Conservation (phyloP, 805 yeast genomes). For the Lachancea thermotolerans region DNA sequence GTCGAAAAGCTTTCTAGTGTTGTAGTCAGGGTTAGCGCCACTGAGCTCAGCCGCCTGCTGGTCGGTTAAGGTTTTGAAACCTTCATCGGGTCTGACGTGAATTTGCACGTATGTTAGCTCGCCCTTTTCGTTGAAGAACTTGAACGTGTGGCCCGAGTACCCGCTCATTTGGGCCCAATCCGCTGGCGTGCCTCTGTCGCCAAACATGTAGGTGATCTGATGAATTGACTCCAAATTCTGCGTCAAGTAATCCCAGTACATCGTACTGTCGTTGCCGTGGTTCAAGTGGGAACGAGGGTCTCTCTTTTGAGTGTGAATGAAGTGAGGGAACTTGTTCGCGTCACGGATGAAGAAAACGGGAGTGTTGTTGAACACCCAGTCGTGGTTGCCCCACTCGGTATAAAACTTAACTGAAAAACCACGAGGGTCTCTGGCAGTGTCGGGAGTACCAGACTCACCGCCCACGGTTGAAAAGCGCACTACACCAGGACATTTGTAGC, state of each 20-base stretch:
- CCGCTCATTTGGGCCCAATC: conserved; percentile 52
- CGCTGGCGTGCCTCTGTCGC: conserved; percentile 55
- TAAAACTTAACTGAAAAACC: conserved; percentile 62
- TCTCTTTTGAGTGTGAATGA: conserved; percentile 66
- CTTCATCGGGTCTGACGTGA: conserved; percentile 47
- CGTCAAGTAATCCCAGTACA: conserved; percentile 52
- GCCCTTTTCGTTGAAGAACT: conserved; percentile 46
- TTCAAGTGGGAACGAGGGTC: conserved; percentile 48
- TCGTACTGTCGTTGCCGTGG: conserved; percentile 38
- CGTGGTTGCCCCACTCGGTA: conserved; percentile 63
- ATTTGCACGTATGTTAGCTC: conserved; percentile 49
- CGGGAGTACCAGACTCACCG: conserved; percentile 62
- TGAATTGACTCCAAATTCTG: conserved; percentile 52
- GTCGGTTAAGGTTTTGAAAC: conserved; percentile 38
- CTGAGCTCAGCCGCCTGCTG: conserved; percentile 42
- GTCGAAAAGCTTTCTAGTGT: conserved; percentile 35
- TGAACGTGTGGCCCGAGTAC: conserved; percentile 60
- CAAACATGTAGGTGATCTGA: conserved; percentile 51
- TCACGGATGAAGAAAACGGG: conserved; percentile 62
- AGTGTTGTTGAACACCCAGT: conserved; percentile 70
- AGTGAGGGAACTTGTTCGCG: conserved; percentile 57
- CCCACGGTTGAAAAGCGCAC: conserved; percentile 67
- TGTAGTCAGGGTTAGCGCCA: conserved; percentile 47
- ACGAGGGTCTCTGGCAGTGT: conserved; percentile 62
- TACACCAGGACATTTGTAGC: conserved; percentile 38